Conservation (phyloP, 208 protist genomes). For the Crithidia brevicula region DNA sequence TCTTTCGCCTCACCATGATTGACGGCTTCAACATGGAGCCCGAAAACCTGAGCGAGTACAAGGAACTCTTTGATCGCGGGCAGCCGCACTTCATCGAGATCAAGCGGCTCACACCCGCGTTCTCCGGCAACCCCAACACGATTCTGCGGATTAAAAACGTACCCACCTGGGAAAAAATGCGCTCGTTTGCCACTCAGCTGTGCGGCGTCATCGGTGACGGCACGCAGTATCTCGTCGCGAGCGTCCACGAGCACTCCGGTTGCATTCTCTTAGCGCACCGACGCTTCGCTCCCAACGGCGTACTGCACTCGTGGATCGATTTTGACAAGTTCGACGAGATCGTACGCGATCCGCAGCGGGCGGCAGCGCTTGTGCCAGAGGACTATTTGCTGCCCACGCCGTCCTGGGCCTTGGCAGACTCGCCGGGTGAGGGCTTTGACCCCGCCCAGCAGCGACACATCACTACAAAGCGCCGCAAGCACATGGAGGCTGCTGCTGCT, state of each 20-base stretch:
- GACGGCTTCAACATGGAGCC: slow-evolving; percentile 94
- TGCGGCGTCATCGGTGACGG: slow-evolving; percentile 60
- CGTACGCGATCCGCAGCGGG: slow-evolving; percentile 39
- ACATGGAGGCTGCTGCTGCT: slow-evolving; percentile 22
- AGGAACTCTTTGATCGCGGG: slow-evolving; percentile 84
- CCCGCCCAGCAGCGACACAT: slow-evolving; percentile 76
- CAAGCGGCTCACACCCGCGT: slow-evolving; percentile 94
- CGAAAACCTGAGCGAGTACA: slow-evolving; percentile 91
- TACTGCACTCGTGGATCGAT: slow-evolving; percentile 88
- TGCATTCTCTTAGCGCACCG: slow-evolving; percentile 86
- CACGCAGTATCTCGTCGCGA: slow-evolving; percentile 73
- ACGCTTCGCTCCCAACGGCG: slow-evolving; percentile 67
- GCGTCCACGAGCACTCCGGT: slow-evolving; percentile 89
- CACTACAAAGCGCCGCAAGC: slow-evolving; percentile 43
- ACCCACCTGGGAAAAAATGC: slow-evolving; percentile 89
- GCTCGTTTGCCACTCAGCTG: slow-evolving; percentile 72
- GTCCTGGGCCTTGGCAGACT: slow-evolving; percentile 69
- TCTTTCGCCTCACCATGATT: slow-evolving; percentile 97
- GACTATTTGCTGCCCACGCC: slow-evolving; percentile 84
- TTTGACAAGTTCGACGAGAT: slow-evolving; percentile 84
- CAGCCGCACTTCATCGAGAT: slow-evolving; percentile 94
- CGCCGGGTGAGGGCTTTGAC: slow-evolving; percentile 85
- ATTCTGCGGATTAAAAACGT: slow-evolving; percentile 95
- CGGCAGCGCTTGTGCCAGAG: slow-evolving; percentile 49
- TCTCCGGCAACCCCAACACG: slow-evolving; percentile 77